Conservation (phyloP, 1,139 yeast species). For the Pneumocystis jirovecii region DNA sequence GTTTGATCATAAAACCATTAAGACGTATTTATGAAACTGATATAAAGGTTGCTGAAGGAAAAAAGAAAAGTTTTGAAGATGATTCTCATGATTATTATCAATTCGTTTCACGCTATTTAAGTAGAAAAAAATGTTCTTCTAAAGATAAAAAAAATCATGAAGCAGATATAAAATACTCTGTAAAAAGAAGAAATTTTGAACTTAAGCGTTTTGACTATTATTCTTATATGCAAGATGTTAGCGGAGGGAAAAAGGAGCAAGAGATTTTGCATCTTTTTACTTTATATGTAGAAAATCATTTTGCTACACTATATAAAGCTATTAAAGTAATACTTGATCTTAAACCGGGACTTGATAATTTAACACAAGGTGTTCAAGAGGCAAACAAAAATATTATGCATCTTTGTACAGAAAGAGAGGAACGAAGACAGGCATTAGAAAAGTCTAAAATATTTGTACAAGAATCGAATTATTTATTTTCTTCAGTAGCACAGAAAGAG, state of each 20-base stretch:
- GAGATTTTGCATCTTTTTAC: conserved; percentile 28
- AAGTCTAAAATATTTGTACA: conserved; percentile 1
- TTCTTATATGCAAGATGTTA: conserved; percentile 43
- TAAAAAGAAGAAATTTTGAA: conserved; percentile 49
- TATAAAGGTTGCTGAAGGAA: conserved; percentile 28
- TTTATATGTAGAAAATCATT: conserved; percentile 25
- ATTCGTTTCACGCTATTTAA: conserved; percentile 54
- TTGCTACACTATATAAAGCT: conserved; percentile 18
- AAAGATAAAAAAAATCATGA: conserved; percentile 26
- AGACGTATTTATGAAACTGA: conserved; percentile 29
- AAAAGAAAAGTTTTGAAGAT: conserved; percentile 49
- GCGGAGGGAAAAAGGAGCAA: conserved; percentile 36
- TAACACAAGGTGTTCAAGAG: conserved; percentile 10
- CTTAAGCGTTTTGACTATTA: conserved; percentile 57
- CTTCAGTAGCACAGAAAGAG: background rate
- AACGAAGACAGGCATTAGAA: conserved; percentile 26
- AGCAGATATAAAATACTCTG: conserved; percentile 47
- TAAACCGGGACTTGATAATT: conserved; percentile 22
- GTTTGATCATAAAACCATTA: conserved; percentile 29
- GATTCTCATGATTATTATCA: conserved; percentile 60
- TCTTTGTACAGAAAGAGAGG: conserved; percentile 30
- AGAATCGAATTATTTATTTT: background rate
- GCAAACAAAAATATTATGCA: conserved; percentile 26
- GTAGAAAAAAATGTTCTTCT: conserved; percentile 40
- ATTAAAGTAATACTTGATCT: conserved; percentile 17